Evolutionary conservation across 2,329 filamentous ascomycete genomes (phyloP).

Genomic region (Cladosporium sp.): DNA sequence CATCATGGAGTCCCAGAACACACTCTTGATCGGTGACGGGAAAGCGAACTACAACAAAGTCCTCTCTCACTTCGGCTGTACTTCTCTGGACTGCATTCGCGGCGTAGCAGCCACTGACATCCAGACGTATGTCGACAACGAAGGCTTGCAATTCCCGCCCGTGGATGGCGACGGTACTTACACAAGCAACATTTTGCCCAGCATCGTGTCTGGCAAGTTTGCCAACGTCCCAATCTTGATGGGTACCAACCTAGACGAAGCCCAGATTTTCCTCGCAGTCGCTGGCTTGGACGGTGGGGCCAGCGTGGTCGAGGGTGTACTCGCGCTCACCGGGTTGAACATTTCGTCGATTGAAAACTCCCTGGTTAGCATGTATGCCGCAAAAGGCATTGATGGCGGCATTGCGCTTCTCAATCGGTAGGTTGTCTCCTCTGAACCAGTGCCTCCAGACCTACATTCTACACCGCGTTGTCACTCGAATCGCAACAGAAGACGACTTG

Average conservation of each 20-base stretch:
- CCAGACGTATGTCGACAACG: neutral
- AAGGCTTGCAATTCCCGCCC: neutral
- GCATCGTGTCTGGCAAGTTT: slow-evolving; percentile 5
- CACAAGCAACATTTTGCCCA: slow-evolving; percentile 27
- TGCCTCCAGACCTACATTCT: neutral
- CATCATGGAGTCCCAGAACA: neutral
- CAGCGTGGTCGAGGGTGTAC: slow-evolving; percentile 17
- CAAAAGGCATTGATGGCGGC: neutral
- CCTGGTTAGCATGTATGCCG: neutral
- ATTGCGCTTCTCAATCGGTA: neutral
- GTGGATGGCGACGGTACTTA: neutral
- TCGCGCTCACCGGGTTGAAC: neutral
- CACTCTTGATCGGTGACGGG: neutral
- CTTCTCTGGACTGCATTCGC: neutral
- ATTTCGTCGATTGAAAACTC: neutral
- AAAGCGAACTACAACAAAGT: neutral
- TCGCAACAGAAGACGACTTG: neutral
- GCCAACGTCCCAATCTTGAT: slow-evolving; percentile 25
- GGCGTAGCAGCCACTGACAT: neutral
- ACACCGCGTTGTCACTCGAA: neutral
- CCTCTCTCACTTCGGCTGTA: neutral
- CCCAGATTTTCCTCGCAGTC: slow-evolving; percentile 34
- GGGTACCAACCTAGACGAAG: slow-evolving; percentile 33
- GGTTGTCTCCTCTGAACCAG: neutral
- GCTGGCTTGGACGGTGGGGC: slow-evolving; percentile 30